Base-by-base conservation (phyloP, 169 alveolate species). In the Cryptosporidium baileyi region DNA sequence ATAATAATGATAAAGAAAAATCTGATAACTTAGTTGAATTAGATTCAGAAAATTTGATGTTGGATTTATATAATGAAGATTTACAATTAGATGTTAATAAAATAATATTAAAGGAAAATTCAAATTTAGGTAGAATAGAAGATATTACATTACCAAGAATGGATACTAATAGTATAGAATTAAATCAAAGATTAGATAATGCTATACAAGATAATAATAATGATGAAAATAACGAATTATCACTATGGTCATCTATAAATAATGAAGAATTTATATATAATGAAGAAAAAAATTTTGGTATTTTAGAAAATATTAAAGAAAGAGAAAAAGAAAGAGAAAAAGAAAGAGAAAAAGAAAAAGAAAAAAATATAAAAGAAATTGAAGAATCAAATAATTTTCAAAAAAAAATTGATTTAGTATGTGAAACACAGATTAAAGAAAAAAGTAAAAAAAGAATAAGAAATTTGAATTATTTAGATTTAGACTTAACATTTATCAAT, bases 251-350 rank as follows among this genome's bases (percentile, higher is more conserved):
- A 11, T 34, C 61, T n/a, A 51, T 45, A 44, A 62, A 44, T 26
- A 65, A 65, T 51, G 81, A 65, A 19, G 81, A 65, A 8, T 65
- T 65, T 26, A 65, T 65, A 40, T 44, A 47, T 49, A 45, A 65
- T 2, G 61, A 57, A n/a, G 81, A 65, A 36, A 57, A 65, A 17
- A 65, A 15, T 3, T 34, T 22, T 1, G 63, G 49, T 9, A 41
- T 47, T 19, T 32, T 65, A 6, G 81, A 65, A 30, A 38, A 38
- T 15, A 34, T 32, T 30, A 28, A n/a, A n/a, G 32, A 38, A 4
- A 34, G 28, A 49, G 30, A 24, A 13, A 40, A 47, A 6, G 30
- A 32, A 3, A 47, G 15, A 3, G 52, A n/a, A n/a, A 61, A 38
- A 4, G 28, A 45, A 49, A 47, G 19, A 13, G 47, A 47, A 6